Evolutionary conservation across 306 rosid species (phyloP), one percentile per base, ranked within the genome.

Genomic region (Cicer cuneatum): DNA sequence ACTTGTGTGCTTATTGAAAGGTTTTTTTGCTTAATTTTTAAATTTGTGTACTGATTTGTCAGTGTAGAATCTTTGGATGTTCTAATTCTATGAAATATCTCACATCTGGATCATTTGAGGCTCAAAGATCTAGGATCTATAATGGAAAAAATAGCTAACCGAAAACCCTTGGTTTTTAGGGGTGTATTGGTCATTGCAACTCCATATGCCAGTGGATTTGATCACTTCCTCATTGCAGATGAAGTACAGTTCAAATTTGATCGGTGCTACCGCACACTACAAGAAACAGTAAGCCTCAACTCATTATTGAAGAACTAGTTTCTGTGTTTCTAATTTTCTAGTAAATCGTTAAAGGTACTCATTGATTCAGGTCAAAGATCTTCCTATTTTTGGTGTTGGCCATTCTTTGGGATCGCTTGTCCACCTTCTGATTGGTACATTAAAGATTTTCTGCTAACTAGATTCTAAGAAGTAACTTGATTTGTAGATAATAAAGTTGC

Each of bases 131-230:
- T 37, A 24, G 10, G 71, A 69, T 56, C 68, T 47, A 48, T 51
- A 58, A 61, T 67, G 11, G 16, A 10, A 73, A 57, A 60, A 78
- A 61, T 69, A 65, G 66, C 71, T 67, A 75, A 77, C 75, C 12
- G 19, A n/a, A 48, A 72, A 45, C 56, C 49, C 35, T 63, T 80
- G 64, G 69, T 77, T 78, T 38, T 57, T 74, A 92, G 99, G 91
- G 99, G 96, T 48, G 48, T 92, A 74, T 66, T 94, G 82, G 71
- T 94, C 81, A 92, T 94, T 81, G 97, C 99, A 83, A 94, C 99
- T 37, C 99, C 97, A 66, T 94, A 92, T 78, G 95, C 97, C 24
- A 94, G 99, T 84, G 99, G 99, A 65, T 94, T 92, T 86, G 99
- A 94, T 81, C 87, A 94, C 89, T 92, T 94, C 89, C 92, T 77